A percentile compares a stretch with the other conserved stretches of the same genome.
These are phyloP conservation scores for Nitzschia sp. DNA, from an alignment of 108 stramenopile genomes.

Conservation along the genomic window DNA sequence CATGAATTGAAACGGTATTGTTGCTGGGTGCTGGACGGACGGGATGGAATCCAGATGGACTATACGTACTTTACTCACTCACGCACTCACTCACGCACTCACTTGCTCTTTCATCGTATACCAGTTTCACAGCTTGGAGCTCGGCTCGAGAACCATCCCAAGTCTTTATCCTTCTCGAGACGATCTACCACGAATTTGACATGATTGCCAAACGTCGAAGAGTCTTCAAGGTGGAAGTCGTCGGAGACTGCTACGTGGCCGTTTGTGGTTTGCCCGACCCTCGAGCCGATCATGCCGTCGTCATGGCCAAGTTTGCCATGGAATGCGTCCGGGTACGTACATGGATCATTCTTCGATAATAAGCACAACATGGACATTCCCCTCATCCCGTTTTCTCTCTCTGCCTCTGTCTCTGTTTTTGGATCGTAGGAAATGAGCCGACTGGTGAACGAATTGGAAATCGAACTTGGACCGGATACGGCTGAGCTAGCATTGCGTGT, in stretches of 20 bases:
- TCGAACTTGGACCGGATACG: slow-evolving; percentile 10
- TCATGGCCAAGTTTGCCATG: slow-evolving; percentile 10
- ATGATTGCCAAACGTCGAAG: slow-evolving; percentile 29
- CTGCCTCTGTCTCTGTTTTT: neutral
- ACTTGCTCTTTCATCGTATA: neutral
- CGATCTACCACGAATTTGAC: slow-evolving; percentile 56
- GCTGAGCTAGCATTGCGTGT: slow-evolving; percentile 10
- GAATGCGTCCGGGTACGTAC: neutral
- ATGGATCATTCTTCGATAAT: neutral
- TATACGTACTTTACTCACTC: too few species aligned
- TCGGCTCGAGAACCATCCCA: slow-evolving; percentile 44
- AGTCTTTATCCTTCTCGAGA: slow-evolving; percentile 53
- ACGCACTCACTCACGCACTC: too few species aligned
- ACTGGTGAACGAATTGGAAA: neutral
- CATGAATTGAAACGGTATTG: neutral
- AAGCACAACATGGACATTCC: neutral
- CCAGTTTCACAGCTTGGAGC: slow-evolving; percentile 52
- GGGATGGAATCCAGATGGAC: too few species aligned
- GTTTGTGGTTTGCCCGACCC: slow-evolving; percentile 16
- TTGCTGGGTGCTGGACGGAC: neutral
- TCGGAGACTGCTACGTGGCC: slow-evolving; percentile 19
- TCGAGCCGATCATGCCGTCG: slow-evolving; percentile 9
- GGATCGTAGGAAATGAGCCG: neutral
- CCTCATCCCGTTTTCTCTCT: neutral
- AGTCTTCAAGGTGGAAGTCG: slow-evolving; percentile 7